Percentiles rank a stretch among this genome's conserved stretches.
These are phyloP conservation scores for Saccharomycopsis hybrid DNA, from an alignment of 1,139 yeast species.

Conservation along the genomic window DNA sequence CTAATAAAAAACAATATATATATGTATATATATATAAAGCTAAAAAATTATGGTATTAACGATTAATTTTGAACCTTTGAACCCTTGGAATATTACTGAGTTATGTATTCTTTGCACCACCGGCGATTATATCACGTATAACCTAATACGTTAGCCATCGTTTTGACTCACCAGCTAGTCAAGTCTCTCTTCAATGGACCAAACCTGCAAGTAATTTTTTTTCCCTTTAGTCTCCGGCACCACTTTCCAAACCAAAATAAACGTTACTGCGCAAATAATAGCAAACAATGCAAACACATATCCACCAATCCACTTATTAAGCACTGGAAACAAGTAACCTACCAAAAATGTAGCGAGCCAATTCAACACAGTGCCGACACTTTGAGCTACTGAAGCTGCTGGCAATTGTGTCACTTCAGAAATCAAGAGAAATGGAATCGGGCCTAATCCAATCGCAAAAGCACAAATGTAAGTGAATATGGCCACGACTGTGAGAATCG, in stretches of 20 bases:
- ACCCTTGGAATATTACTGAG: too few species aligned
- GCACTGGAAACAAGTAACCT: constrained; percentile 73
- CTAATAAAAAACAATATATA: too few species aligned
- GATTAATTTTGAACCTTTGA: too few species aligned
- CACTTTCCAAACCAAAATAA: constrained; percentile 37
- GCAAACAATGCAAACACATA: constrained; percentile 75
- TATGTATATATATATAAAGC: too few species aligned
- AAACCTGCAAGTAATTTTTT: constrained; percentile 51
- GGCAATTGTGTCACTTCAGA: constrained; percentile 79
- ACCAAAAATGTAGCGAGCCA: constrained; percentile 86
- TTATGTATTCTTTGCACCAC: too few species aligned
- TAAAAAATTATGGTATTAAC: too few species aligned
- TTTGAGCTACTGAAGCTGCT: constrained; percentile 83
- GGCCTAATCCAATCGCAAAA: constrained; percentile 90
- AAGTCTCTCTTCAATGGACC: constrained; percentile 30
- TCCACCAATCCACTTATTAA: constrained; percentile 63
- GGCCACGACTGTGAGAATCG: constrained; percentile 54
- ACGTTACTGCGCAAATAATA: constrained; percentile 43
- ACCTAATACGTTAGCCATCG: too few species aligned
- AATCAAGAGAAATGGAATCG: constrained; percentile 86
- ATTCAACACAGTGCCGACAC: constrained; percentile 85
- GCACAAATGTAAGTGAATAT: constrained; percentile 70
- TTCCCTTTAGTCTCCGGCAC: constrained; percentile 83
- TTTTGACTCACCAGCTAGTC: too few species aligned
- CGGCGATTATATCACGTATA: too few species aligned